Conservation (phyloP, 345 rosid genomes). For the Arabidopsis thaliana region TAIR10.1 NC_003074.8:21903001-21903500, state of each 20-base stretch:
- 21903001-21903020: conserved; percentile 13
- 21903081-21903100: too few species aligned
- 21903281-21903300: background rate
- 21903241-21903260: conserved; percentile 27
- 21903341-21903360: too few species aligned
- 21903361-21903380: too few species aligned
- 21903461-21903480: background rate
- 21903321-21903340: too few species aligned
- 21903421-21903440: background rate
- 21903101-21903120: background rate
- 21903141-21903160: conserved; percentile 13
- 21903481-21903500: conserved; percentile 9
- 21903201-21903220: conserved; percentile 29
- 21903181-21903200: conserved; percentile 32
- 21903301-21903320: too few species aligned
- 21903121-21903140: conserved; percentile 12
- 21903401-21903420: background rate
- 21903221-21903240: conserved; percentile 33
- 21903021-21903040: background rate
- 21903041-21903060: conserved; percentile 22
- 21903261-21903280: conserved; percentile 1
- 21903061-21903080: background rate
- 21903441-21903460: conserved; percentile 8
- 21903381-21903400: too few species aligned
- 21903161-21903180: conserved; percentile 18